phyloP scores from a whole-genome alignment of 1,284 basidiomycete species.

The Thecaphora frezii region DNA sequence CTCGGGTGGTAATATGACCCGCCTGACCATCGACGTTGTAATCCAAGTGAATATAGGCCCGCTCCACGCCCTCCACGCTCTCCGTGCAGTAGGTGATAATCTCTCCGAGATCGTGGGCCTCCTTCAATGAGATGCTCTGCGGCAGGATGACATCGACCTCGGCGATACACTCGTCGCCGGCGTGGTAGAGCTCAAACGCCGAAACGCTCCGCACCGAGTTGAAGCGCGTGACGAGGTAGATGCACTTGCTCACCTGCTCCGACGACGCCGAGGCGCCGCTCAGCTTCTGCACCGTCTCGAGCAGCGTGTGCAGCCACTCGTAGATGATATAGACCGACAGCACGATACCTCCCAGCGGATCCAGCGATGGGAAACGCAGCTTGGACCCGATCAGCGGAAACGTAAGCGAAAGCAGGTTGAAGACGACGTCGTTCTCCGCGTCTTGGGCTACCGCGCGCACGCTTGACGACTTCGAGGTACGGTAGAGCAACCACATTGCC shows the following conservation, averaged over 20 bases:
- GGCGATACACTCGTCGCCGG: conserved; percentile 54
- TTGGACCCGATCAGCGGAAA: conserved; percentile 62
- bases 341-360: conserved; percentile 50
- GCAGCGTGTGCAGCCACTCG: conserved; percentile 52
- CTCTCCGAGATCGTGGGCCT: conserved; percentile 56
- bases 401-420: conserved; percentile 65
- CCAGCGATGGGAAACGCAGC: conserved; percentile 42
- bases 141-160: conserved; percentile 55
- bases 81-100: conserved; percentile 56
- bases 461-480: conserved; percentile 57
- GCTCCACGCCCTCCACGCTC: conserved; percentile 43
- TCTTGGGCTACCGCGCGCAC: conserved; percentile 61
- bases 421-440: conserved; percentile 64
- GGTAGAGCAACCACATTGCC: conserved; percentile 62
- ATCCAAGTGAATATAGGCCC: conserved; percentile 51
- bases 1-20: conserved; percentile 47
- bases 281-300: conserved; percentile 51
- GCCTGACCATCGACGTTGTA: conserved; percentile 52
- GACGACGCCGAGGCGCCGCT: conserved; percentile 44
- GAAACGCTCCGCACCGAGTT: conserved; percentile 49
- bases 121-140: conserved; percentile 48
- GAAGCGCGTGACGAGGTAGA: conserved; percentile 55
- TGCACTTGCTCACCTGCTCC: conserved; percentile 44
- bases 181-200: conserved; percentile 55
- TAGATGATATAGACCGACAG: conserved; percentile 54